Conservation (phyloP, 768 basidiomycete species). For the Lactarius akahatsu region DNA sequence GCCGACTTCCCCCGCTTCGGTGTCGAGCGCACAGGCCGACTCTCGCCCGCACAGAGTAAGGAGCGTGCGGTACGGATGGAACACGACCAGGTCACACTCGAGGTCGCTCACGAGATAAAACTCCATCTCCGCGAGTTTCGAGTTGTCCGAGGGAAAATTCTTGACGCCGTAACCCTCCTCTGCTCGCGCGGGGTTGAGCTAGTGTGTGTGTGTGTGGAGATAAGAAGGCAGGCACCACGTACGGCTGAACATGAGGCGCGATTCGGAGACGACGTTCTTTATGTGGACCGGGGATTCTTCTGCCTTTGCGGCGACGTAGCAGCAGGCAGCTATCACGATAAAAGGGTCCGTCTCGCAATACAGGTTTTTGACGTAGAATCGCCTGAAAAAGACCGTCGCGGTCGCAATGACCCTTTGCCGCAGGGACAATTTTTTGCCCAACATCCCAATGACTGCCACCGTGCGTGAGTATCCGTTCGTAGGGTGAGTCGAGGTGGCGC, state of each 20-base stretch:
- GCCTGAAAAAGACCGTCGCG: slow-evolving; percentile 89
- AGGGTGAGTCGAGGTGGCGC: slow-evolving; percentile 18
- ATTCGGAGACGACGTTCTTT: slow-evolving; percentile 86
- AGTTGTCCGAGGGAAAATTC: slow-evolving; percentile 82
- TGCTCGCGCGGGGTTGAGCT: slow-evolving; percentile 30
- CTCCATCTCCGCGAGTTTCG: slow-evolving; percentile 97
- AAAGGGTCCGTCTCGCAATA: slow-evolving; percentile 97
- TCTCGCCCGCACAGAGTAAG: slow-evolving; percentile 72
- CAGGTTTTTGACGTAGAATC: slow-evolving; percentile 96
- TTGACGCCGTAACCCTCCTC: slow-evolving; percentile 71
- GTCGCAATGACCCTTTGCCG: slow-evolving; percentile 93
- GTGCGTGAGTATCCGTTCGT: slow-evolving; percentile 1
- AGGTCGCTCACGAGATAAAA: slow-evolving; percentile 97
- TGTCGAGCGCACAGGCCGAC: slow-evolving; percentile 40
- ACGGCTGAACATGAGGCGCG: slow-evolving; percentile 74
- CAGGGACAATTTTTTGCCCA: slow-evolving; percentile 71
- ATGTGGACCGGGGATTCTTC: slow-evolving; percentile 96
- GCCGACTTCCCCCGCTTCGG: slow-evolving; percentile 58
- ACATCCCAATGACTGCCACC: slow-evolving; percentile 73
- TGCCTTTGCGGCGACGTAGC: slow-evolving; percentile 95
- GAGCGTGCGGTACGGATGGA: slow-evolving; percentile 93
- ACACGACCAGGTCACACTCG: slow-evolving; percentile 89
- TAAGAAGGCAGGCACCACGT: slow-evolving; percentile 38
- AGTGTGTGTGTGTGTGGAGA: background rate
- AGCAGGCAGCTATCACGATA: slow-evolving; percentile 88